These are phyloP conservation scores for Nicotiana rustica DNA, from an alignment of 305 asterid species.

Conservation along the genomic window DNA sequence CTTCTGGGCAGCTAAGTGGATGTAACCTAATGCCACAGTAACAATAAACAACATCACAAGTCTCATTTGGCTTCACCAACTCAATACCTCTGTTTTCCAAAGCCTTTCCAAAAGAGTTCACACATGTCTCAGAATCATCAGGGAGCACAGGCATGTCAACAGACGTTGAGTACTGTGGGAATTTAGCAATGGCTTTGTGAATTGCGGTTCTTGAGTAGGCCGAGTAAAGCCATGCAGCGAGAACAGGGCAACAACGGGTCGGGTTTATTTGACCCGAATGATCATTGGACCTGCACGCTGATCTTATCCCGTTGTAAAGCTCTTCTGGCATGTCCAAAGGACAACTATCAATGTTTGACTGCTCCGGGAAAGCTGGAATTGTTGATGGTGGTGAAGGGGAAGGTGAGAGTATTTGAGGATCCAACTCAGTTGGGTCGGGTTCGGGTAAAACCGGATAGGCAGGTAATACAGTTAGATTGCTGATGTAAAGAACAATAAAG, in stretches of 20 bases:
- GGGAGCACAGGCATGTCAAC: slow-evolving; percentile 87
- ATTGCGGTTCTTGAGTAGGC: slow-evolving; percentile 78
- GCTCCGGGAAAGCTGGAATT: slow-evolving; percentile 93
- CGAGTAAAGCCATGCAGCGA: slow-evolving; percentile 90
- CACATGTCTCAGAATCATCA: slow-evolving; percentile 91
- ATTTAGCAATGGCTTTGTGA: slow-evolving; percentile 38
- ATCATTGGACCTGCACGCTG: slow-evolving; percentile 64
- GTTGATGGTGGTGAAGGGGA: slow-evolving; percentile 64
- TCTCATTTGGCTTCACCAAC: slow-evolving; percentile 67
- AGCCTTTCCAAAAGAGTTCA: slow-evolving; percentile 72
- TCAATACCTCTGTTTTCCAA: slow-evolving; percentile 62
- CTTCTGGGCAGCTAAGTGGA: slow-evolving; percentile 77
- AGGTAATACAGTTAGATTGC: slow-evolving; percentile 43
- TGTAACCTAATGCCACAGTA: slow-evolving; percentile 88
- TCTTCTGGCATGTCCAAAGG: slow-evolving; percentile 76
- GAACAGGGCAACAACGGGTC: slow-evolving; percentile 85
- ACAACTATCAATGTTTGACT: slow-evolving; percentile 65
- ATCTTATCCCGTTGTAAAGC: slow-evolving; percentile 68
- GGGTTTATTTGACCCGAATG: slow-evolving; percentile 63
- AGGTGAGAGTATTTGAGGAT: slow-evolving; percentile 47
- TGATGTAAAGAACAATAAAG: slow-evolving; percentile 45
- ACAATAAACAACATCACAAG: slow-evolving; percentile 85
- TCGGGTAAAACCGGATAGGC: slow-evolving; percentile 60
- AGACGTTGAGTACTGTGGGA: slow-evolving; percentile 45
- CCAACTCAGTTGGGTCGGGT: slow-evolving; percentile 45